These are phyloP conservation scores for Puccinia novopanici DNA, from an alignment of 1,284 basidiomycete genomes.

Conservation along the genomic window DNA sequence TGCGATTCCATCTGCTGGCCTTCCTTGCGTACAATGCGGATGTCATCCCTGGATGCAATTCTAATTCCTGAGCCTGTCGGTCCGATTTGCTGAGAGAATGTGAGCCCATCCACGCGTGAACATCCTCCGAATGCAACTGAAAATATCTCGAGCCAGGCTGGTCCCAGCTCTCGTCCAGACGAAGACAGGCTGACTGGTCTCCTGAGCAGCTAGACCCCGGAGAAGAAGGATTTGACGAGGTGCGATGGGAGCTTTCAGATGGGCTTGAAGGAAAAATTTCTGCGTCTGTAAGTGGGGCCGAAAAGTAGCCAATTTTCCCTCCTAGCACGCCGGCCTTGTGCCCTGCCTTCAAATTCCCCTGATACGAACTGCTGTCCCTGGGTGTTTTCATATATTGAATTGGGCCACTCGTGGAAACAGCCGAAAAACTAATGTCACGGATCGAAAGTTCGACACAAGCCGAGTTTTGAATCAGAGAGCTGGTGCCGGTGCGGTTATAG, in stretches of 20 bases:
- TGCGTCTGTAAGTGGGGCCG: neutral
- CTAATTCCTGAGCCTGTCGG: conserved; percentile 5
- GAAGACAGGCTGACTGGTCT: neutral
- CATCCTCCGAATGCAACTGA: neutral
- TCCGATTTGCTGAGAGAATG: neutral
- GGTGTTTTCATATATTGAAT: neutral
- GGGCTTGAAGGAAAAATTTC: neutral
- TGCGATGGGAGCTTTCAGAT: neutral
- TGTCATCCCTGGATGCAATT: neutral
- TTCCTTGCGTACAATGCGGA: neutral
- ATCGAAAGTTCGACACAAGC: conserved; percentile 11
- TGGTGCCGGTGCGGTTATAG: conserved; percentile 14
- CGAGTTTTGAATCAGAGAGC: neutral
- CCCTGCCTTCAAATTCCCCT: neutral
- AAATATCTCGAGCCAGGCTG: conserved; percentile 10
- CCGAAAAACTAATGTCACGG: neutral
- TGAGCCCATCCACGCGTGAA: neutral
- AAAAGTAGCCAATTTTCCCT: neutral
- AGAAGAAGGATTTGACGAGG: neutral
- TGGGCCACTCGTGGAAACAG: neutral
- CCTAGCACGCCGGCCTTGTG: neutral
- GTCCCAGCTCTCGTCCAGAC: neutral
- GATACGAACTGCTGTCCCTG: no score
- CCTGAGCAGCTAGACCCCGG: neutral
- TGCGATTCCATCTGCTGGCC: conserved; percentile 6